Percentiles rank a stretch among this genome's conserved stretches.
phyloP scores from a whole-genome alignment of 1,139 yeast species.

The Pneumocystis jirovecii region DNA sequence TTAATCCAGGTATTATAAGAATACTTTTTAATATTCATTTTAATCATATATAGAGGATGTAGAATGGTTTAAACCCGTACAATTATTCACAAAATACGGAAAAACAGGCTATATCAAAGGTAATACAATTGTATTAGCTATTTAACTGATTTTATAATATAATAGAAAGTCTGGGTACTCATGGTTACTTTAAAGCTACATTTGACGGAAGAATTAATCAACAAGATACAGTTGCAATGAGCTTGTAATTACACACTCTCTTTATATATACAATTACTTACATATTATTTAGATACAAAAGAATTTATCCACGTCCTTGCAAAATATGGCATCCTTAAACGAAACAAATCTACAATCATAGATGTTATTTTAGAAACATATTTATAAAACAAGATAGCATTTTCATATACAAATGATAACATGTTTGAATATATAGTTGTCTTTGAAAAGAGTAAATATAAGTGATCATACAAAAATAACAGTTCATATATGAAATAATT shows the following conservation, averaged over 20 bases:
- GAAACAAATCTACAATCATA: not conserved
- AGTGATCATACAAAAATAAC: too few species aligned
- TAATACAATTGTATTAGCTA: not conserved
- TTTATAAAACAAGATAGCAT: not conserved
- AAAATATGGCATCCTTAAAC: not conserved
- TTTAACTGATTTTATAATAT: constrained; percentile 32
- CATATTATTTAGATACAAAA: not conserved
- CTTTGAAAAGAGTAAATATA: too few species aligned
- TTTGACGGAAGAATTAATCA: constrained; percentile 84
- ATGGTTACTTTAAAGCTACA: constrained; percentile 92
- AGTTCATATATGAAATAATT: not conserved
- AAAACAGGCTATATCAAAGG: constrained; percentile 44
- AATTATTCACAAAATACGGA: constrained; percentile 82
- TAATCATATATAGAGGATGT: constrained; percentile 44
- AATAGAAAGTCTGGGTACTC: constrained; percentile 83
- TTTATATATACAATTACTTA: not conserved
- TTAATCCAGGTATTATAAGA: constrained; percentile 35
- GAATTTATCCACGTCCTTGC: not conserved
- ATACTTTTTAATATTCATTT: not conserved
- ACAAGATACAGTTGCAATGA: constrained; percentile 90
- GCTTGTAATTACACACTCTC: constrained; percentile 48
- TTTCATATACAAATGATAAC: not conserved
- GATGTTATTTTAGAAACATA: not conserved
- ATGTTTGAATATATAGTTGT: not conserved
- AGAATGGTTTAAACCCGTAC: constrained; percentile 78